Base-by-base conservation (phyloP, 2,329 filamentous ascomycete species). In the Cladobotryum mycophilum region DNA sequence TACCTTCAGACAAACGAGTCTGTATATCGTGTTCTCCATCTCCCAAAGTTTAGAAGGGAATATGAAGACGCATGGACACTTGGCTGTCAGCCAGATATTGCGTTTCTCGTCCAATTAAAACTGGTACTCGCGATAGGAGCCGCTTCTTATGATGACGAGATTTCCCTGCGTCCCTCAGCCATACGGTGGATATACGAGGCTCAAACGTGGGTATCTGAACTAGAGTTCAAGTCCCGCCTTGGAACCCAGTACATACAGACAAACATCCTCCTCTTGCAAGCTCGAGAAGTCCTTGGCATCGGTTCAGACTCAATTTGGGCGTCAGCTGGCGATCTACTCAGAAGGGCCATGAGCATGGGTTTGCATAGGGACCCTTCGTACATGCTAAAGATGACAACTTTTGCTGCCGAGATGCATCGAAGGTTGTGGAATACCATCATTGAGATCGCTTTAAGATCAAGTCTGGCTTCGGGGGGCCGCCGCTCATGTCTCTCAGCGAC, bases 181-280 rank as follows among this genome's bases (percentile, higher is more conserved):
- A 65, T 74, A n/a, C 69, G 64, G 25, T 85, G 80, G 81, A 64
- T 82, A 0, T 76, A 78, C 49, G 79, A 82, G 54, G 80, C 75
- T 0, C 75, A 79, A 41, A 72, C 71, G 0, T 84, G 77, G 76
- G 47, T 78, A 0, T 73, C 75, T 0, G 70, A 72, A 5, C 81
- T 80, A 0, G 67, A 74, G 3, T 76, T 74, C 57, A 84, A 84
- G 53, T 68, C 71, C 0, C 65, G 71, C 1, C 65, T 83, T 0
- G 71, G 67, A 1, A 64, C 82, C 0, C 70, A 73, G 30, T 70
- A 67, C n/a, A 53, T 84, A 0, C 81, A 84, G 52, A 70, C 63
- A 0, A 66, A 67, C 6, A 61, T 76, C 2, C 60, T 79, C 0
- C 65, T 76, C 1, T 53, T 76, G 3, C 53, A 78, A 1, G 73